These are phyloP conservation scores for Pholiota molesta DNA, from an alignment of 768 basidiomycete species.

Conservation along the genomic window DNA sequence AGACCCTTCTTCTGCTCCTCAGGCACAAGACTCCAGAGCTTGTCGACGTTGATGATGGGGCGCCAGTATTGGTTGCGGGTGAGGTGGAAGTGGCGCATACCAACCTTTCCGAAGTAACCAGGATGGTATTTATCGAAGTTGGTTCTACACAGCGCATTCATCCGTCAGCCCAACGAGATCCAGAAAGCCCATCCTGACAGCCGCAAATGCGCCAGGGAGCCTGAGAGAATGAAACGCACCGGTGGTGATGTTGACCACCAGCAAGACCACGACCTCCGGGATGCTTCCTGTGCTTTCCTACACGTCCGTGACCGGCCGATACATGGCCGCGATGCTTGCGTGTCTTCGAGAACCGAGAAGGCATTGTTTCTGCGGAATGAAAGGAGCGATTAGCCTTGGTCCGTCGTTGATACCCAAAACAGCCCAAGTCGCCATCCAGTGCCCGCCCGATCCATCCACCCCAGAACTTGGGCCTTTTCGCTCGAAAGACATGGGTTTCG, in stretches of 20 bases:
- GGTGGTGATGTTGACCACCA: conserved; percentile 99
- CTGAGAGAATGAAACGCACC: conserved; percentile 52
- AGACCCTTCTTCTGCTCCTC: conserved; percentile 80
- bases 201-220: too few species aligned
- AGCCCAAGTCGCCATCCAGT: conserved; percentile 50
- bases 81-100: conserved; percentile 99
- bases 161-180: neutral
- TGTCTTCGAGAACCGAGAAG: conserved; percentile 95
- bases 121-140: conserved; percentile 99
- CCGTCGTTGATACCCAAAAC: conserved; percentile 9
- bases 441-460: conserved; percentile 40
- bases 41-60: conserved; percentile 98
- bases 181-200: neutral
- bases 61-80: conserved; percentile 91
- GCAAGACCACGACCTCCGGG: conserved; percentile 99
- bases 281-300: conserved; percentile 99
- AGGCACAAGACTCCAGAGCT: conserved; percentile 91
- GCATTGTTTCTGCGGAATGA: conserved; percentile 63
- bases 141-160: conserved; percentile 52
- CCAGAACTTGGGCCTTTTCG: conserved; percentile 30
- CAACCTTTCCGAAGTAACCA: conserved; percentile 99
- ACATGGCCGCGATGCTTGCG: conserved; percentile 99
- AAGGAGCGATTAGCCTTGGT: conserved; percentile 21
- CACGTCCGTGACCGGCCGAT: conserved; percentile 99
- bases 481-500: conserved; percentile 24